Evolutionary conservation across 768 basidiomycete genomes (phyloP), one percentile per base, ranked within the genome.

Genomic region (Mycena kentingensis): DNA sequence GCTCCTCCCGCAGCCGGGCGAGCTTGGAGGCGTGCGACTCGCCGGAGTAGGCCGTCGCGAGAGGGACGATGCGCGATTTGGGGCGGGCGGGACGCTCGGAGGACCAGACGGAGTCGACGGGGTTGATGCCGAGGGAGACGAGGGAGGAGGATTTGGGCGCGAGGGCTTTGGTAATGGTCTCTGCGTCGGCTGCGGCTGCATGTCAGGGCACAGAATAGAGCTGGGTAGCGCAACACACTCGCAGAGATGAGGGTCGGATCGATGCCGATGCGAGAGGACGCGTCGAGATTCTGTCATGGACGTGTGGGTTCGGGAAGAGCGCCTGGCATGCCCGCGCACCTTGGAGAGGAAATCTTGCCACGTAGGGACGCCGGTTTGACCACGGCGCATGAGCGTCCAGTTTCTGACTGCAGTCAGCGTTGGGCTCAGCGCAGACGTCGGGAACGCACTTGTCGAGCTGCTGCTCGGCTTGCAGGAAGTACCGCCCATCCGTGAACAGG

Each of bases 401-500:
- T 94, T 93, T 42, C 87, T 90, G 60, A 25, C 25, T 36, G 29
- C 28, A 24, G 11, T 5, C 10, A 19, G 3, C 3, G 19, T 12
- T 38, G 19, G 35, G 26, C 19, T 41, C n/a, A 24, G 38, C 18
- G 24, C 8, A 8, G 18, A 19, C 24, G 8, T 8, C 19, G 7
- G 15, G 36, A 5, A 60, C 83, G 67, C 60, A 90, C 92, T 78
- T 55, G 67, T 95, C 93, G 58, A 99, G 73, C 70, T 99, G 92
- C 57, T 93, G 81, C 54, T 80, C 83, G 0, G 97, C 97, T 70
- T 99, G 96, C 27, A 98, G 73, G 64, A 90, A 97, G 65, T 99
- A 99, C 38, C 96, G 74, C 3, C 96, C 97, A 73, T 99, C 96
- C 2, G 96, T 98, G 72, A 96, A 98, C 43, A 97, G 76, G 55